phyloP scores from a whole-genome alignment of 148 eudicot species.

The Pharnaceum exiguum region DNA sequence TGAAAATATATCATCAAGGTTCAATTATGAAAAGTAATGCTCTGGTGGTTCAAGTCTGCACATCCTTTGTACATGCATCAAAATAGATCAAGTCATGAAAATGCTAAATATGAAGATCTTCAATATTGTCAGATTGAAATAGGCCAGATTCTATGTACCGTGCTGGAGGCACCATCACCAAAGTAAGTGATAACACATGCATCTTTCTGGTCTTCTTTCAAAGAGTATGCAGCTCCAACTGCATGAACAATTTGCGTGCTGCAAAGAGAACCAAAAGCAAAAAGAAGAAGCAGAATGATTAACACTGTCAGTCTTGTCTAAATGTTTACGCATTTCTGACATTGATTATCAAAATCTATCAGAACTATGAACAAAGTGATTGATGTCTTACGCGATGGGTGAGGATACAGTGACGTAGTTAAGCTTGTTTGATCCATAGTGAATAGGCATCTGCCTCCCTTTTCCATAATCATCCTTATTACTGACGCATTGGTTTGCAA shows the following conservation, averaged over 20 bases:
- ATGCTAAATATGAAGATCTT: too few species aligned
- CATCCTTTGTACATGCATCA: too few species aligned
- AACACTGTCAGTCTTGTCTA: neutral
- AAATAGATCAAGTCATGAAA: too few species aligned
- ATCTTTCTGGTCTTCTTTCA: conserved; percentile 66
- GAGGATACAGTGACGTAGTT: conserved; percentile 62
- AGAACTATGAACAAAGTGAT: neutral
- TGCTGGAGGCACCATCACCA: conserved; percentile 79
- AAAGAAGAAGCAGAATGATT: neutral
- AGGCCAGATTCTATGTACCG: too few species aligned
- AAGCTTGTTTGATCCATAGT: conserved; percentile 59
- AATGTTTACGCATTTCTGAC: neutral
- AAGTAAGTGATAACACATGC: conserved; percentile 67
- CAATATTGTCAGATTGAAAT: too few species aligned
- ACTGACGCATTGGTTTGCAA: conserved; percentile 63
- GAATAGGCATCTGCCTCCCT: conserved; percentile 82
- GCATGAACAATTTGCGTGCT: conserved; percentile 81
- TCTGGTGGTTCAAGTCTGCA: too few species aligned
- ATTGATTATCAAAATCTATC: neutral
- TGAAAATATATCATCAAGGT: too few species aligned
- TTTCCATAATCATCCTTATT: conserved; percentile 62
- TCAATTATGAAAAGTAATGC: too few species aligned
- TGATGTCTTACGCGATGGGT: conserved; percentile 54
- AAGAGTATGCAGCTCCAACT: conserved; percentile 79
- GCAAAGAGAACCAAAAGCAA: conserved; percentile 9